Evolutionary conservation across 2,329 filamentous ascomycete species (phyloP).

Genomic region (Aspergillus niger): DNA sequence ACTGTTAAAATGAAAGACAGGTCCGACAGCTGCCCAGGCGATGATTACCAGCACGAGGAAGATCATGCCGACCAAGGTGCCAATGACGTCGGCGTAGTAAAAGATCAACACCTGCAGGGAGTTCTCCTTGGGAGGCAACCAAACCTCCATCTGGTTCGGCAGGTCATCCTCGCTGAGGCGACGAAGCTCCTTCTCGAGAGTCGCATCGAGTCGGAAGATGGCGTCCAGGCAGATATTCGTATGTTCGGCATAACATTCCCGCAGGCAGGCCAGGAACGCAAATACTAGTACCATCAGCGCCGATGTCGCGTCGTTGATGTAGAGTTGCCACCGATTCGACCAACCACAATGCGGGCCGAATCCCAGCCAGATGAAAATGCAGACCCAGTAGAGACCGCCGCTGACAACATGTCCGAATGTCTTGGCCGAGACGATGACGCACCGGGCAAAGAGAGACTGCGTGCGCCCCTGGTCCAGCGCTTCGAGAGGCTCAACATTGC

Average conservation of each 20-base stretch:
- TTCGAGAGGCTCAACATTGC: not conserved
- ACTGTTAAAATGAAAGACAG: slow-evolving; percentile 41
- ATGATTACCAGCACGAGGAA: slow-evolving; percentile 41
- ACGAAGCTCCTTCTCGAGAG: slow-evolving; percentile 21
- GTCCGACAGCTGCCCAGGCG: slow-evolving; percentile 45
- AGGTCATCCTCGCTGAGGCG: slow-evolving; percentile 20
- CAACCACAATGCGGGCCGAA: slow-evolving; percentile 20
- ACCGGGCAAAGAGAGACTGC: not conserved
- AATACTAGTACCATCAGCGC: slow-evolving; percentile 46
- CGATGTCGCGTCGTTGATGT: slow-evolving; percentile 24
- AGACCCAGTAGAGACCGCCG: slow-evolving; percentile 20
- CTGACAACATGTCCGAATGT: slow-evolving; percentile 18
- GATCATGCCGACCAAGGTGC: slow-evolving; percentile 43
- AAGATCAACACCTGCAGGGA: slow-evolving; percentile 42
- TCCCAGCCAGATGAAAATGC: slow-evolving; percentile 24
- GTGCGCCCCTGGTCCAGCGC: too few species aligned
- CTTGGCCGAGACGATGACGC: slow-evolving; percentile 6
- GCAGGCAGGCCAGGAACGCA: slow-evolving; percentile 25
- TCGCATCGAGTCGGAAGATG: slow-evolving; percentile 23
- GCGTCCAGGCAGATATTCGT: slow-evolving; percentile 19
- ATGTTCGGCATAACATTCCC: slow-evolving; percentile 23
- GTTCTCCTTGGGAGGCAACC: slow-evolving; percentile 36
- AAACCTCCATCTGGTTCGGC: slow-evolving; percentile 37
- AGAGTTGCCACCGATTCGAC: slow-evolving; percentile 23
- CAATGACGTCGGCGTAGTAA: slow-evolving; percentile 45